Evolutionary conservation across 2,329 filamentous ascomycete species (phyloP).

Genomic region (Trichoderma sp.): DNA sequence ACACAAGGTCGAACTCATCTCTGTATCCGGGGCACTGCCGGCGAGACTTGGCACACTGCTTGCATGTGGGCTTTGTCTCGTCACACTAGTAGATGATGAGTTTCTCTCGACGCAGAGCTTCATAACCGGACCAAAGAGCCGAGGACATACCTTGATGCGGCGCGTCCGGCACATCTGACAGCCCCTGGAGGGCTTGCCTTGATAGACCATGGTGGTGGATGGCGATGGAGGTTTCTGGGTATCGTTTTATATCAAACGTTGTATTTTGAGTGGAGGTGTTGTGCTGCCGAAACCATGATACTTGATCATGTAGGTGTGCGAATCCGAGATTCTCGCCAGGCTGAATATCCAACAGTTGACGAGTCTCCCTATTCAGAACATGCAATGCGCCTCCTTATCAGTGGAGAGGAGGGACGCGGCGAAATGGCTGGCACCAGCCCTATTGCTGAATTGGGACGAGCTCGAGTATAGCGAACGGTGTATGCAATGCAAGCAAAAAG

Average conservation of each 20-base stretch:
- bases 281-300: background rate
- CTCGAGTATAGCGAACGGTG: background rate
- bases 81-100: conserved; percentile 55
- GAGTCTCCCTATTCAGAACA: background rate
- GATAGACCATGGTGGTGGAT: conserved; percentile 59
- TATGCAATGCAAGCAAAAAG: conserved; percentile 2
- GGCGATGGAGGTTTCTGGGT: background rate
- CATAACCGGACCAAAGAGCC: background rate
- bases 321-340: background rate
- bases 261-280: background rate
- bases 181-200: conserved; percentile 66
- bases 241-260: background rate
- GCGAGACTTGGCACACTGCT: conserved; percentile 64
- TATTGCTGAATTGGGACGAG: conserved; percentile 1
- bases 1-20: conserved; percentile 71
- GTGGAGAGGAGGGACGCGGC: background rate
- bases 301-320: background rate
- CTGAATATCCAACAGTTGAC: background rate
- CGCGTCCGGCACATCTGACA: conserved; percentile 75
- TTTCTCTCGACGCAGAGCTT: background rate
- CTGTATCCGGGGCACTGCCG: conserved; percentile 68
- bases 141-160: conserved; percentile 65
- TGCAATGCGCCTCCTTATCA: background rate
- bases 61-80: conserved; percentile 66
- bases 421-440: background rate